Percentiles rank a stretch among this genome's conserved stretches.
Conservation (phyloP, 768 basidiomycete species). For the Mycena maculata region DNA sequence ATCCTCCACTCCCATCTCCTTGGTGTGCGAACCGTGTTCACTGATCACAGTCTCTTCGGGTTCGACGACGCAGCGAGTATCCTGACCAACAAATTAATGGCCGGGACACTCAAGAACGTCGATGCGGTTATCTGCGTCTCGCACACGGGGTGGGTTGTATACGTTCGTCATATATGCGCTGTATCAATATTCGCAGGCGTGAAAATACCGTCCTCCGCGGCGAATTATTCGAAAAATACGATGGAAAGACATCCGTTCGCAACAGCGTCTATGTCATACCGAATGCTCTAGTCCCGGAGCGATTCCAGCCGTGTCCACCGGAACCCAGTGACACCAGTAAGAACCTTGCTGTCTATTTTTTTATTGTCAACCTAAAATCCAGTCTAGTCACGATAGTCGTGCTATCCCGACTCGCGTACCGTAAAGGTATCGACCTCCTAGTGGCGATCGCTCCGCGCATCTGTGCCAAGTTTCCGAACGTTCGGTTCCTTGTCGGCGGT, state of each 20-base stretch:
- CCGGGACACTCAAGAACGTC: conserved; percentile 86
- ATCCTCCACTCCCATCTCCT: conserved; percentile 90
- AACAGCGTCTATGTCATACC: conserved; percentile 91
- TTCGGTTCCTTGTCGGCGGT: conserved; percentile 92
- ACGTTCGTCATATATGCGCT: background rate
- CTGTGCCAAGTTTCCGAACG: conserved; percentile 85
- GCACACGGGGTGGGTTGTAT: conserved; percentile 83
- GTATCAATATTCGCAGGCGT: conserved; percentile 63
- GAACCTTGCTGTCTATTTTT: conserved; percentile 32
- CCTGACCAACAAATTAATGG: conserved; percentile 94
- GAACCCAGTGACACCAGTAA: conserved; percentile 67
- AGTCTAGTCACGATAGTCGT: conserved; percentile 90
- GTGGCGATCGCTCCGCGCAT: conserved; percentile 93
- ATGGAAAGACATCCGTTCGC: conserved; percentile 60
- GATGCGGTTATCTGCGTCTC: conserved; percentile 97
- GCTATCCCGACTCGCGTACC: conserved; percentile 89
- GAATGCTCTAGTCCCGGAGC: conserved; percentile 88
- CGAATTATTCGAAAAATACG: conserved; percentile 69
- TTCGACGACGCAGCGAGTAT: conserved; percentile 98
- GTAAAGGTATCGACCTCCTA: conserved; percentile 96
- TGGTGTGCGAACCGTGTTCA: conserved; percentile 92
- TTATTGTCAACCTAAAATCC: background rate
- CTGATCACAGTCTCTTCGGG: conserved; percentile 96
- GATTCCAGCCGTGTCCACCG: conserved; percentile 75
- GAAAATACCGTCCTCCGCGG: conserved; percentile 96